A percentile compares a stretch with the other conserved stretches of the same genome.
Evolutionary conservation across 2,329 filamentous ascomycete species (phyloP).

Genomic region (Allantophomopsis cytisporea): DNA sequence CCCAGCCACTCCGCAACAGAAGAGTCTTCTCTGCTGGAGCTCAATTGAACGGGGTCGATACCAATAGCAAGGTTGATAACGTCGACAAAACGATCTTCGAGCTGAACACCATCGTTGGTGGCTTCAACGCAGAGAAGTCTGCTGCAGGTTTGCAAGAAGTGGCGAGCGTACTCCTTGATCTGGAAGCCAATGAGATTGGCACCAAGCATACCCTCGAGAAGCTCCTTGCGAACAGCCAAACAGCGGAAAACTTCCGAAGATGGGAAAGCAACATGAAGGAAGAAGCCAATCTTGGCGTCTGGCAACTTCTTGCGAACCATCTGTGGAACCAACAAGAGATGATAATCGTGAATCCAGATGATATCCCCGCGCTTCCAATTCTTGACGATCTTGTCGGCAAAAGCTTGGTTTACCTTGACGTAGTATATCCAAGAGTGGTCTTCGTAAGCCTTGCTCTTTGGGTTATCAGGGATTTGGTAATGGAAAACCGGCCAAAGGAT

Average conservation of each 20-base stretch:
- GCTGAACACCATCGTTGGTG: constrained; percentile 72
- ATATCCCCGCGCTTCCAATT: constrained; percentile 90
- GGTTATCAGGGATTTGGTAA: constrained; percentile 95
- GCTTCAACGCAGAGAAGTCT: constrained; percentile 84
- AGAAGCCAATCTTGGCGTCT: constrained; percentile 92
- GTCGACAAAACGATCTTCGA: constrained; percentile 89
- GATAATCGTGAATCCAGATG: constrained; percentile 95
- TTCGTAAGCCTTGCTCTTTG: constrained; percentile 95
- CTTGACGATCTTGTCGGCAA: constrained; percentile 79
- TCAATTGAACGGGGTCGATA: constrained; percentile 70
- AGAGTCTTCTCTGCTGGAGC: constrained; percentile 53
- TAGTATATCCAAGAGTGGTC: constrained; percentile 97
- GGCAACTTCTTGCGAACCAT: constrained; percentile 87
- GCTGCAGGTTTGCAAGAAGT: constrained; percentile 93
- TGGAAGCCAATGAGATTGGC: constrained; percentile 91
- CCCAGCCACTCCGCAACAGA: constrained; percentile 70
- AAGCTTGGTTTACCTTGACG: constrained; percentile 80
- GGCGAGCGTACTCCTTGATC: constrained; percentile 81
- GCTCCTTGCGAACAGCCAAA: constrained; percentile 70
- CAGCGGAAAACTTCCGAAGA: constrained; percentile 95
- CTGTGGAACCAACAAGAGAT: constrained; percentile 73
- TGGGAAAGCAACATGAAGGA: constrained; percentile 88
- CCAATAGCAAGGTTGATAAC: constrained; percentile 79
- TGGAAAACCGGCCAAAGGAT: constrained; percentile 97
- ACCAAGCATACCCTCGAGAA: constrained; percentile 85